A percentile compares a stretch with the other conserved stretches of the same genome.
These are phyloP conservation scores for Capniomyces stellatus DNA, from an alignment of 371 early-diverging fungal genomes.

Conservation along the genomic window DNA sequence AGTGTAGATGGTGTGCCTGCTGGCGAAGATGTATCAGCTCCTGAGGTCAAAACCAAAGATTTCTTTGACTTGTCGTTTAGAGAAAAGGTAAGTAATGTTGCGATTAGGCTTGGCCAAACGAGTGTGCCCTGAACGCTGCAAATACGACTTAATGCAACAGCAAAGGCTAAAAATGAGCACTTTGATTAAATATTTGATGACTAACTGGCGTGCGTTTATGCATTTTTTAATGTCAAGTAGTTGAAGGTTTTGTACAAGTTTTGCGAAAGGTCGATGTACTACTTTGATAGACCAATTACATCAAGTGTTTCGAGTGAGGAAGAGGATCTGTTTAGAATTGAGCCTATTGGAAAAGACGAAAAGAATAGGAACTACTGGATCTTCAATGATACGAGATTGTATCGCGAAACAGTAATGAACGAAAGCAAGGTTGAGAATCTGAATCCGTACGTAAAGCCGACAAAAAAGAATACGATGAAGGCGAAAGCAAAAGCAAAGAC, in stretches of 20 bases:
- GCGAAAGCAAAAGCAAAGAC: not conserved
- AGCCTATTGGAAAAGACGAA: not conserved
- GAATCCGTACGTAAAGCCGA: not conserved
- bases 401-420: not conserved
- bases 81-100: not conserved
- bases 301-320: not conserved
- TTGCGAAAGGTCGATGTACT: not conserved
- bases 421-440: not conserved
- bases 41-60: not conserved
- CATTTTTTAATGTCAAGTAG: no score
- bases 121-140: no score
- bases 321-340: not conserved
- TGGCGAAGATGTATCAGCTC: not conserved
- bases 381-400: not conserved
- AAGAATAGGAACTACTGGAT: not conserved
- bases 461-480: not conserved
- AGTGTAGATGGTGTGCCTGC: not conserved
- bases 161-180: no score
- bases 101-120: no score
- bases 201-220: no score
- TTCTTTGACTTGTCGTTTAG: not conserved
- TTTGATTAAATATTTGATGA: no score
- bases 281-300: not conserved
- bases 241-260: not conserved
- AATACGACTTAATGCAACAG: no score